Evolutionary conservation across 2,329 filamentous ascomycete genomes (phyloP), one percentile per base, ranked within the genome.

Genomic region (Fusarium hostae): DNA sequence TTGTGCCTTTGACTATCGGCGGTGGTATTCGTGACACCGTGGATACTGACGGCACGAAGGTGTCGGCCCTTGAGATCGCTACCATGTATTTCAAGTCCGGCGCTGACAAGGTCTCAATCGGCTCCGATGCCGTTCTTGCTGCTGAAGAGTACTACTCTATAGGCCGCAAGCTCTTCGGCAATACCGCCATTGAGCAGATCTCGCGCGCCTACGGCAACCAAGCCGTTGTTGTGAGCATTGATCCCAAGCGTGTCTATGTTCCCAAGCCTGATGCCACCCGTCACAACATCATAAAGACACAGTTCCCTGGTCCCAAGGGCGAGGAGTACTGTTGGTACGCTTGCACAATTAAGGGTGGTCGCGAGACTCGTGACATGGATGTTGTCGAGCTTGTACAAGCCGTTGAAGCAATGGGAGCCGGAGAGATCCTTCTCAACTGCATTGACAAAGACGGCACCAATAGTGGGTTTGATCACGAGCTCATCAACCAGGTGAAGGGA

Each of bases 361-460:
- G 96, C 68, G 95, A 98, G 84, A 95, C 92, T n/a, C 89, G 95
- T 66, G 94, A 98, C 80, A 86, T 98, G 73, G 95, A 98, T 79
- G 96, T 98, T 20, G 89, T 95, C 18, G 93, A 98, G 83, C 88
- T 99, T 13, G 90, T 92, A 13, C 90, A 89, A 74, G 96, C 96
- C 16, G 95, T 98, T 39, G 94, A 99, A 84, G 94, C 94, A 62
- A 97, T 99, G 94, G 96, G 96, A 58, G 89, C 93, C 3, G 96
- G 96, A 62, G 96, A 99, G 85, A 93, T 99, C 64, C 84, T 99
- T 56, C 89, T 99, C 62, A 99, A 99, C 83, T 98, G 95, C 85
- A 99, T 99, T 77, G 96, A 99, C 85, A 94, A 92, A 79, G 96
- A 99, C 81, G 96, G 96, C 59, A 96, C 93, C 62, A 98, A 97